Evolutionary conservation across 768 basidiomycete species (phyloP).

Genomic region (Leccinum disarticulatum): DNA sequence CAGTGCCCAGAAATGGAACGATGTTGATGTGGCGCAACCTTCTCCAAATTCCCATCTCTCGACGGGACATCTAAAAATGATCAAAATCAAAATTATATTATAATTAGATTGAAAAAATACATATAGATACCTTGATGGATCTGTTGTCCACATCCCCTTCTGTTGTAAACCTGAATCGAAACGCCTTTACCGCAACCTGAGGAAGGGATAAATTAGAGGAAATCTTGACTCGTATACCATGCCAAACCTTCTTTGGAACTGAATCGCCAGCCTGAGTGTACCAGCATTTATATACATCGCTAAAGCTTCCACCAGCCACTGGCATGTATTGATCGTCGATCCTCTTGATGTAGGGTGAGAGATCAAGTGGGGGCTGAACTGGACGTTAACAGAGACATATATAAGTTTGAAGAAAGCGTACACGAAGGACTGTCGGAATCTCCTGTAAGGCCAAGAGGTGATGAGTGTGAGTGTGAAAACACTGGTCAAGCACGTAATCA

Average conservation of each 20-base stretch:
- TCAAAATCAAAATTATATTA: neutral
- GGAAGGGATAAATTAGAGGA: neutral
- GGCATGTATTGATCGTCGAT: neutral
- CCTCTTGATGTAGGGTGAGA: conserved; percentile 8
- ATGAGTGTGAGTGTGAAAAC: neutral
- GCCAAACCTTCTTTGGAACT: conserved; percentile 6
- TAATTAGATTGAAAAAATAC: neutral
- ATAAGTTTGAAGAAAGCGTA: neutral
- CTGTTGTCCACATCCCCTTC: neutral
- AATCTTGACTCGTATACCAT: neutral
- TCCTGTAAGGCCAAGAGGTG: neutral
- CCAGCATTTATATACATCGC: conserved; percentile 17
- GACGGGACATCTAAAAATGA: neutral
- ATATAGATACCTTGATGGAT: neutral
- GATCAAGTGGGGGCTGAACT: neutral
- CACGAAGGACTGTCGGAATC: neutral
- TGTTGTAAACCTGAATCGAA: neutral
- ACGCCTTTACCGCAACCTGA: neutral
- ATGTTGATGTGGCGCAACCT: neutral
- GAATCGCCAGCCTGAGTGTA: neutral
- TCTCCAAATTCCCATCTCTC: neutral
- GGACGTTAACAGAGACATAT: neutral
- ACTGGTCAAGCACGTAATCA: neutral
- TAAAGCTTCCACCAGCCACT: conserved; percentile 12
- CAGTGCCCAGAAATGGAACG: neutral